Base-by-base conservation (phyloP, 495 filamentous ascomycete genomes). In the Xylaria castorea region DNA sequence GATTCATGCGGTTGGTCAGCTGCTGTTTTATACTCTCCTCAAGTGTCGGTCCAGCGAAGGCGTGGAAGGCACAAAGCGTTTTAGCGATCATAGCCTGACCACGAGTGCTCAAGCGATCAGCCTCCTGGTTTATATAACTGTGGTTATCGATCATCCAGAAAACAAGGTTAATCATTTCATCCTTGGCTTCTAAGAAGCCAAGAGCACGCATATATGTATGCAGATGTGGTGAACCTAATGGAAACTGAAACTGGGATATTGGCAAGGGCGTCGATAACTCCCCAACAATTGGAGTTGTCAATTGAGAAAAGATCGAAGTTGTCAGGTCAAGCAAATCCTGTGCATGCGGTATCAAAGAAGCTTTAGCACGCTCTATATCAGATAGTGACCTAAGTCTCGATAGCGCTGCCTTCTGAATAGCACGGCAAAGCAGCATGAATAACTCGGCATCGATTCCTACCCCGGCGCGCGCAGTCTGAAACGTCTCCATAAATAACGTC, bases 121-220 rank as follows among this genome's bases (percentile, higher is more conserved):
- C 80, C 36, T 82, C 81, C 44, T 81, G 74, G 53, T 79, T 75
- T 0, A 85, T 36, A 66, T 78, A 69, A 55, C 66, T 65, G 50
- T 73, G 60, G 34, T 77, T 73, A 57, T 80, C 78, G 4, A 84
- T 38, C 55, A 84, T 77, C 84, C 84, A 86, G 50, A 78, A 67
- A 65, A 84, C 70, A 7, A 84, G 63, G 8, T 74, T 71, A 32
- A 80, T 76, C 83, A 85, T 84, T 40, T 73, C 77, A 1, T 60
- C 18, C 11, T 48, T 50, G 46, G 85, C 80, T 32, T 78, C 80
- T 32, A 83, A 75, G 36, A 75, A 78, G 1, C 73, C 82, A 30
- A 86, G 72, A 22, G 80, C 76, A 40, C 75, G 68, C 80, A 86
- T 84, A 63, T 84, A 86, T 12, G 72, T 55, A 51, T 77, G 77